Evolutionary conservation across 2,329 filamentous ascomycete genomes (phyloP), one percentile per base, ranked within the genome.

Genomic region (Cytospora mali): DNA sequence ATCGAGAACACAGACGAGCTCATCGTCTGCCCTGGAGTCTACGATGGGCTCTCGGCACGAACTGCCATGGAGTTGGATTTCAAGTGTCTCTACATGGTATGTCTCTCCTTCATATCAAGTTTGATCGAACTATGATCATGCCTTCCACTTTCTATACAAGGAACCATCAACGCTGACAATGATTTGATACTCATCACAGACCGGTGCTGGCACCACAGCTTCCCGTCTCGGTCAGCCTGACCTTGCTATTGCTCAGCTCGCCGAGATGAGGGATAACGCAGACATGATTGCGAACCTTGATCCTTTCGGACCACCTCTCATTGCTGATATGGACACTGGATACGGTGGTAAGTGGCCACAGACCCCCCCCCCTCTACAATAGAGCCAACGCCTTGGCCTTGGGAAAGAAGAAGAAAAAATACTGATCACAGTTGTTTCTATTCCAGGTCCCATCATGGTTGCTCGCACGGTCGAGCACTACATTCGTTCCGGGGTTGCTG

Each of bases 141-240:
- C 13, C n/a, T 46, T 23, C n/a, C n/a, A n/a, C 4, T n/a, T 21
- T 9, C 10, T 4, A 4, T 11, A 1, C 16, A 23, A 4, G 6
- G 3, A 25, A 13, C 4, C 9, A 21, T 49, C 3, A n/a, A 25
- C 16, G 10, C 10, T 3, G 23, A 4, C 25, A 3, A 54, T 29
- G 11, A 14, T 25, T 18, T 35, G 35, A 3, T 5, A 10, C 2
- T 25, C 2, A 18, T 28, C 9, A 28, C 62, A 86, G 84, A 88
- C 85, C 4, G 85, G 85, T 13, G 85, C 85, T 27, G 86, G 86
- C 48, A 88, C 84, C 1, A 79, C 80, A 18, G 84, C 84, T 63
- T 88, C 86, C 0, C 76, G 80, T 29, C 80, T 89, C 0, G 86
- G 87, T 31, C 80, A 82, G 75, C 81, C 87, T 2, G 87, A 90